phyloP scores from a whole-genome alignment of 345 rosid genomes.

The Gossypioides kirkii region DNA sequence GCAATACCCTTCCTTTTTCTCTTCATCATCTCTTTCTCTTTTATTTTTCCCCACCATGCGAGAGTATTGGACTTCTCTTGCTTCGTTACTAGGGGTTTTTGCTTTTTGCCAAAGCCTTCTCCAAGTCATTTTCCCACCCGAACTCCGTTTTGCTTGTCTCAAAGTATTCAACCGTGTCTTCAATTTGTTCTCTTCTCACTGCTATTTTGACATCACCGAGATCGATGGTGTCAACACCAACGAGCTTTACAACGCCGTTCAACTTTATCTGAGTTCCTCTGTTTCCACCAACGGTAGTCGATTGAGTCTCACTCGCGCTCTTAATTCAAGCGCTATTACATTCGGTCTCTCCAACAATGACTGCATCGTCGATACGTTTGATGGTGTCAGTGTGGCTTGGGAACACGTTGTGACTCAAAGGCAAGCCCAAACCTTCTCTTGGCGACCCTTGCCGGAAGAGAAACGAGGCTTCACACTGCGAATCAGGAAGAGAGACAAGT shows the following conservation, averaged over 20 bases:
- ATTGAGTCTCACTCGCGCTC: constrained; percentile 75
- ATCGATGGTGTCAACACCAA: constrained; percentile 97
- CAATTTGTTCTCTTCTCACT: constrained; percentile 54
- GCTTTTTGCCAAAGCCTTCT: constrained; percentile 82
- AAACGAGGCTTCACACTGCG: constrained; percentile 85
- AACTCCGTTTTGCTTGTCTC: constrained; percentile 73
- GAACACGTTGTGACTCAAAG: constrained; percentile 94
- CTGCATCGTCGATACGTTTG: constrained; percentile 56
- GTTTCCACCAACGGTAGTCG: constrained; percentile 76
- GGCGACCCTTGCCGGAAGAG: constrained; percentile 96
- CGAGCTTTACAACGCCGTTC: constrained; percentile 99
- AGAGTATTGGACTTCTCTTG: constrained; percentile 80
- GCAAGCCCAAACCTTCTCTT: constrained; percentile 75
- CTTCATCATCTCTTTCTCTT: background rate
- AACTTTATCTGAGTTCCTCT: constrained; percentile 81
- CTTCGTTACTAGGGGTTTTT: constrained; percentile 72
- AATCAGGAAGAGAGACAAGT: constrained; percentile 63
- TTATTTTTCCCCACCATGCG: constrained; percentile 33
- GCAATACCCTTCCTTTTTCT: constrained; percentile 7
- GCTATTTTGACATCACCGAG: constrained; percentile 91
- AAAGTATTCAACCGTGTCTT: constrained; percentile 50
- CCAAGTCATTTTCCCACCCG: constrained; percentile 74
- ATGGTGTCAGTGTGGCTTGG: constrained; percentile 65
- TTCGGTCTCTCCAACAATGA: constrained; percentile 87
- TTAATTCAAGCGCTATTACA: constrained; percentile 84